Evolutionary conservation across 2,329 filamentous ascomycete genomes (phyloP), one percentile per base, ranked within the genome.

Genomic region (Trichoderma harzianum): DNA sequence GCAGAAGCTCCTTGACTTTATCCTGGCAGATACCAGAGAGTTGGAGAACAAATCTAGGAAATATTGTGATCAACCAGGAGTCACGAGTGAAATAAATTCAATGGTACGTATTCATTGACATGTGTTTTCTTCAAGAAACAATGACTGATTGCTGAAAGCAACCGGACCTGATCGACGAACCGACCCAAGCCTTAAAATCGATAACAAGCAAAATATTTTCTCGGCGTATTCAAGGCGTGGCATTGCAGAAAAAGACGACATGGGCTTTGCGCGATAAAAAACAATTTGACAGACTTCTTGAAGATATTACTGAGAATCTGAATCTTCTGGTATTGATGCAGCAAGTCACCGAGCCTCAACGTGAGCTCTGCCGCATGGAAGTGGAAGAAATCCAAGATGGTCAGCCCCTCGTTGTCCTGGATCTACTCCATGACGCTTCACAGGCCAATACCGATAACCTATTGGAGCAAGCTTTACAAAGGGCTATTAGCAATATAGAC

Each of bases 81-180:
- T 12, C 14, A 7, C 8, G 0, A n/a, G 28, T 32, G 16, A 0
- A 7, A 53, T 24, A 2, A 1, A 53, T 7, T 7, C 21, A 24
- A 24, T 21, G 47, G 47, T 24, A 53, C 1, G 1, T 21, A 24
- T 7, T 4, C 2, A 1, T 14, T 14, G 0, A 14, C 3, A 24
- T 14, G 0, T 24, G 3, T 0, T 1, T 53, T 53, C 10, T 24
- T 14, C 0, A 51, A 2, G 5, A 24, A 24, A 7, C 5, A 24
- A 7, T 53, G 5, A 24, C 47, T 51, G n/a, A 21, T 12, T 14
- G 10, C 47, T 7, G 11, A 14, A 53, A 53, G 47, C 21, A 53
- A 3, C 10, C 5, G 47, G 28, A 58, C 16, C 0, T 0, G 21
- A 32, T 58, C 16, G 55, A 58, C 10, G 16, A 0, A n/a, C 26